Base-by-base conservation (phyloP, 2,329 filamentous ascomycete species). In the Hypoxylon sp. region DNA sequence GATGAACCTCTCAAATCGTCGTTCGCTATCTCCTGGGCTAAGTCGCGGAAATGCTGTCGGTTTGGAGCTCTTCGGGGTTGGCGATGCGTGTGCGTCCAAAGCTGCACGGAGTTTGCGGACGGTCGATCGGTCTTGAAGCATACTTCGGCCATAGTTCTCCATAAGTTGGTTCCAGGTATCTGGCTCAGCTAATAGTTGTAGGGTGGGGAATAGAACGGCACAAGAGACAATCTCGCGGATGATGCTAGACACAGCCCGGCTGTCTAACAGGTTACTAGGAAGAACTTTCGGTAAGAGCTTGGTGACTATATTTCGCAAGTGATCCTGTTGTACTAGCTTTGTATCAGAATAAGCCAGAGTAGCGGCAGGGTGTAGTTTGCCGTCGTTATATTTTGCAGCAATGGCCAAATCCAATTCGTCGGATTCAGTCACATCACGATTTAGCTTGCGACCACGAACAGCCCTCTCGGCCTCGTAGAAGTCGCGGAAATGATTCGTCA, bases 161-260 rank as follows among this genome's bases (percentile, higher is more conserved):
- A 97, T 91, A 52, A 96, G 73, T 70, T 97, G 92, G 65, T 99
- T 97, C 93, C 93, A 99, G 6, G 89, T 96, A 73, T 99, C 95
- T 1, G 95, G 92, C 62, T 99, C 93, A 4, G 90, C 84, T 12
- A 99, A 76, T 55, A 91, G 77, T 63, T 88, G 85, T 67, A 97
- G 79, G 15, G 95, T 75, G 0, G 94, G 94, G 30, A 85, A 86
- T 26, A 99, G 76, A 27, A 99, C 87, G n/a, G 91, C 90, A 70
- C 94, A 97, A 15, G 91, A 81, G n/a, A 97, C 84, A 54, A 99
- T 87, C 73, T 99, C 95, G 62, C 89, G 86, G 52, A 97, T 81
- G 44, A 99, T 76, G 25, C 87, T 88, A 21, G 83, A 84, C 5
- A 97, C 92, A 30, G 90, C 84, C 54, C 90, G 82, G 68, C 94